These are phyloP conservation scores for Pascua guehoae DNA, from an alignment of 1,284 basidiomycete genomes.

Conservation along the genomic window DNA sequence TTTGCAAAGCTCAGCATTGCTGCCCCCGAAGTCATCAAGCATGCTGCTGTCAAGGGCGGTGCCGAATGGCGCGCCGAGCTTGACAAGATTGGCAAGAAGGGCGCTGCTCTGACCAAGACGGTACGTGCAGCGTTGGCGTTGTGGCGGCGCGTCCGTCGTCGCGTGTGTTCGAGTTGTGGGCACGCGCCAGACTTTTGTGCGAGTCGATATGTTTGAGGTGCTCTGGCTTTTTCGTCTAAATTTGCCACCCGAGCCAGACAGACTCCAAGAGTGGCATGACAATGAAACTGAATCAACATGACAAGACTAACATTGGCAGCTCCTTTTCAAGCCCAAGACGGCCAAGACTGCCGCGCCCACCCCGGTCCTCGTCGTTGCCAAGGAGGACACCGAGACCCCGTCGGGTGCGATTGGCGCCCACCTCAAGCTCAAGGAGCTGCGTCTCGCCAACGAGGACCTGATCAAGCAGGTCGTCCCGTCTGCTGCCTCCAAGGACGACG, in stretches of 20 bases:
- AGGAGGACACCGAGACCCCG: constrained; percentile 73
- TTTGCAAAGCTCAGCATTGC: constrained; percentile 40
- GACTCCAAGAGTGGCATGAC: no score
- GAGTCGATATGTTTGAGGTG: no score
- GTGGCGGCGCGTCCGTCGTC: neutral
- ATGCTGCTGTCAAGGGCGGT: constrained; percentile 41
- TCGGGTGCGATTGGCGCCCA: constrained; percentile 73
- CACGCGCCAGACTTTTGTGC: no score
- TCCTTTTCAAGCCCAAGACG: constrained; percentile 57
- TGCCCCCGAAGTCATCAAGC: constrained; percentile 38
- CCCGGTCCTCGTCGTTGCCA: constrained; percentile 81
- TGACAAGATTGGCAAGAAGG: constrained; percentile 33
- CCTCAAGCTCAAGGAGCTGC: constrained; percentile 82
- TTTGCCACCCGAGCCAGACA: no score
- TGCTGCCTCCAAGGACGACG: constrained; percentile 74
- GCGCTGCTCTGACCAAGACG: constrained; percentile 41
- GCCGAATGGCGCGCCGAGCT: constrained; percentile 47
- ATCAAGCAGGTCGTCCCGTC: constrained; percentile 73
- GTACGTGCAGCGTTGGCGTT: constrained; percentile 21
- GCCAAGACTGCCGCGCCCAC: constrained; percentile 79
- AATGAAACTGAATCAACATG: no score
- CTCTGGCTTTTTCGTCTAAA: no score
- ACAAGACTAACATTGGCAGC: constrained; percentile 15
- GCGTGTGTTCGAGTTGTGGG: neutral
- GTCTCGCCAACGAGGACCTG: constrained; percentile 82